Evolutionary conservation across 768 basidiomycete species (phyloP).

Genomic region (Tulasnella sp.): DNA sequence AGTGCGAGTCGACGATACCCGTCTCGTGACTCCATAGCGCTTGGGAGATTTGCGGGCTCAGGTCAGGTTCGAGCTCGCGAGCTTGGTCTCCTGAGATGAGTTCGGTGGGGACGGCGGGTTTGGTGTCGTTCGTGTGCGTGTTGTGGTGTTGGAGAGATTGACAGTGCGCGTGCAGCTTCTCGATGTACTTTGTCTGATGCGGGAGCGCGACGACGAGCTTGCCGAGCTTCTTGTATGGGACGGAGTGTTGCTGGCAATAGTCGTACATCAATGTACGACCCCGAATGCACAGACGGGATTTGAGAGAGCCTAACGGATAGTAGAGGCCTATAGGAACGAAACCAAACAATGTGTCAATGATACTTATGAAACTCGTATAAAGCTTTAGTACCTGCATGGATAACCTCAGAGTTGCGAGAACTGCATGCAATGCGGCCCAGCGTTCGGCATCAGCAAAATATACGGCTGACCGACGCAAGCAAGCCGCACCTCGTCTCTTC

Average conservation of each 20-base stretch:
- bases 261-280: conserved; percentile 80
- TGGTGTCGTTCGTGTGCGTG: conserved; percentile 47
- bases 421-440: conserved; percentile 39
- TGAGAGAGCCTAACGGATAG: conserved; percentile 75
- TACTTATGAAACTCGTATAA: not conserved
- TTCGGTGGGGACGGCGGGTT: conserved; percentile 42
- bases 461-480: not conserved
- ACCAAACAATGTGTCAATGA: not conserved
- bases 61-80: conserved; percentile 68
- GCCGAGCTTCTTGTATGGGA: conserved; percentile 66
- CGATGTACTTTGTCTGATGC: conserved; percentile 62
- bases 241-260: conserved; percentile 51
- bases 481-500: conserved; percentile 71
- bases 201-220: conserved; percentile 82
- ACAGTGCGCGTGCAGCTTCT: conserved; percentile 44
- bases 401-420: conserved; percentile 90
- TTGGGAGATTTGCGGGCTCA: conserved; percentile 58
- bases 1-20: conserved; percentile 84
- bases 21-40: conserved; percentile 81
- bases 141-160: conserved; percentile 42
- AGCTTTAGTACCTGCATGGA: conserved; percentile 62
- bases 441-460: not conserved
- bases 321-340: conserved; percentile 52
- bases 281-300: conserved; percentile 76
- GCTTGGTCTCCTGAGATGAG: conserved; percentile 64